Evolutionary conservation across 495 filamentous ascomycete genomes (phyloP).

Genomic region (Lophiotrema nucula): DNA sequence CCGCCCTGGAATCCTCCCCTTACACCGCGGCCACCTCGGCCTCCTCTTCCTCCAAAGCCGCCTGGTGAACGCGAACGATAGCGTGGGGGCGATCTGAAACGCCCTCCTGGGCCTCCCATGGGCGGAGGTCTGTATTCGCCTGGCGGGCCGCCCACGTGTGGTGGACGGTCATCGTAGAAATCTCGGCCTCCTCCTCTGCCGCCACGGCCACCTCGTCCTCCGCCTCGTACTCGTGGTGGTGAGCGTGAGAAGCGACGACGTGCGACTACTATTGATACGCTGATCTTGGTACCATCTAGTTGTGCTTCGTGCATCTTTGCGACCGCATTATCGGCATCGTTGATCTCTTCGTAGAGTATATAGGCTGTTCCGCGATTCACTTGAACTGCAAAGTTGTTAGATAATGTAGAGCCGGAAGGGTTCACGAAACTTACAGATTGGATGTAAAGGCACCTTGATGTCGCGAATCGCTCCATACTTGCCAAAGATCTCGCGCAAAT

Average conservation of each 20-base stretch:
- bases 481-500: conserved; percentile 89
- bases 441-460: conserved; percentile 85
- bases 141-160: conserved; percentile 33
- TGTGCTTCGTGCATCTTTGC: conserved; percentile 98
- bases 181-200: background rate
- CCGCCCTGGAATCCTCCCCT: conserved; percentile 14
- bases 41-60: conserved; percentile 43
- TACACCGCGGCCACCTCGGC: conserved; percentile 30
- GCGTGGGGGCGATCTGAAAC: conserved; percentile 40
- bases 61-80: conserved; percentile 43
- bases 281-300: conserved; percentile 81
- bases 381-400: conserved; percentile 56
- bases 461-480: conserved; percentile 81
- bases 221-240: conserved; percentile 28
- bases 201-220: conserved; percentile 2
- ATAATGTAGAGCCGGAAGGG: conserved; percentile 4
- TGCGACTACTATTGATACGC: conserved; percentile 90
- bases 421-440: conserved; percentile 60
- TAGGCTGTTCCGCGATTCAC: conserved; percentile 94
- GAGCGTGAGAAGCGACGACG: conserved; percentile 56
- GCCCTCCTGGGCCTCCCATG: conserved; percentile 39
- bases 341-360: conserved; percentile 74
- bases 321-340: conserved; percentile 84
- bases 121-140: conserved; percentile 38
- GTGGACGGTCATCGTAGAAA: conserved; percentile 23